A percentile compares a stretch with the other conserved stretches of the same genome.
Conservation (phyloP, 176 grass and related monocot species). For the Oryza meyeriana region DNA sequence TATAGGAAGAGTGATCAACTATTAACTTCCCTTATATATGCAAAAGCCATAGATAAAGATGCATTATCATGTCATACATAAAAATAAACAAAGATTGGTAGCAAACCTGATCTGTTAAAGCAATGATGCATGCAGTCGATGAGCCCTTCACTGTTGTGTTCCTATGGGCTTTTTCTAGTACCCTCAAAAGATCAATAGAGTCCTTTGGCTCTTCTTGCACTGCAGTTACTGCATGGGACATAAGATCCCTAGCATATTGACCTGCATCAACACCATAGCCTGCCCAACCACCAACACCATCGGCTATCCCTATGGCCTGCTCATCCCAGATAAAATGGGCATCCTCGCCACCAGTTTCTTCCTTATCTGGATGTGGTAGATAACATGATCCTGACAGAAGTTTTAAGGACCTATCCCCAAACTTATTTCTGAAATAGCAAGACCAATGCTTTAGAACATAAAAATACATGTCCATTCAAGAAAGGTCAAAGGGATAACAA, state of each 20-base stretch:
- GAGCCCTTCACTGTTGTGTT: conserved; percentile 57
- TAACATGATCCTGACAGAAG: conserved; percentile 65
- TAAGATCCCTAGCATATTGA: conserved; percentile 62
- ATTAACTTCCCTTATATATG: no score
- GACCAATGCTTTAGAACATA: neutral
- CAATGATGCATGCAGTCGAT: conserved; percentile 75
- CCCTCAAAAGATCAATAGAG: conserved; percentile 54
- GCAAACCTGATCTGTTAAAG: conserved; percentile 63
- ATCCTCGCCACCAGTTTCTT: conserved; percentile 71
- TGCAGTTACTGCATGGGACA: conserved; percentile 53
- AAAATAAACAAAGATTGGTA: neutral
- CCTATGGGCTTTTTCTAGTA: conserved; percentile 63
- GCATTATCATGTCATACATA: neutral
- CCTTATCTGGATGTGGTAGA: conserved; percentile 76
- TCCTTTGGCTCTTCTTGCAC: conserved; percentile 64
- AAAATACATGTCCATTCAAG: neutral
- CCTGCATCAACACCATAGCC: conserved; percentile 59
- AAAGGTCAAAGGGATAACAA: neutral
- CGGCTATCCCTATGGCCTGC: conserved; percentile 62
- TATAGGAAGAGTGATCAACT: no score
- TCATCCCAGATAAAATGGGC: conserved; percentile 77
- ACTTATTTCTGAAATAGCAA: conserved; percentile 31
- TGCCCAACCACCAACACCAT: conserved; percentile 79
- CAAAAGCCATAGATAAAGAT: neutral
- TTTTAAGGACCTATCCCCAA: conserved; percentile 41